A percentile compares a stretch with the other conserved stretches of the same genome.
Conservation (phyloP, 2,329 filamentous ascomycete genomes). For the Dichotomopilus funicola region DNA sequence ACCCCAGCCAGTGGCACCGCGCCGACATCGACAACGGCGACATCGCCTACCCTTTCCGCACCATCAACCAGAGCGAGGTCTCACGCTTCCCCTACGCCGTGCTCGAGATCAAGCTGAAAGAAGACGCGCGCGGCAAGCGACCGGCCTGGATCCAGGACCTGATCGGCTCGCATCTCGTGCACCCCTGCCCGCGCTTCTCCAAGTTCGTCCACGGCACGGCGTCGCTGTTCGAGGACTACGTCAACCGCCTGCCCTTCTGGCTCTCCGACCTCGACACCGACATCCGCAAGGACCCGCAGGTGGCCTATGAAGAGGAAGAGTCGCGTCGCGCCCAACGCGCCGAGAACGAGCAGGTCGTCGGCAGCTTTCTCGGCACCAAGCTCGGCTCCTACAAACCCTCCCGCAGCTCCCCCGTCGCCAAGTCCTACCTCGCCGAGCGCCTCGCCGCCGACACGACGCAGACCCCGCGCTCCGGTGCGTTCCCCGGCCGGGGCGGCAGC, state of each 20-base stretch:
- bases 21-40: slow-evolving; percentile 76
- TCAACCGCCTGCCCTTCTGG: slow-evolving; percentile 97
- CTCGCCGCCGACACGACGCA: slow-evolving; percentile 41
- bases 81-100: slow-evolving; percentile 85
- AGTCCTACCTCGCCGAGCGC: slow-evolving; percentile 55
- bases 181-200: slow-evolving; percentile 83
- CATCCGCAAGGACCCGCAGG: slow-evolving; percentile 86
- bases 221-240: slow-evolving; percentile 86
- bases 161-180: slow-evolving; percentile 87
- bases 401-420: slow-evolving; percentile 60
- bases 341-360: slow-evolving; percentile 83
- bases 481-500: slow-evolving; percentile 18
- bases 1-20: slow-evolving; percentile 85
- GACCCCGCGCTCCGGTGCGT: slow-evolving; percentile 10
- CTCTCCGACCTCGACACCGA: slow-evolving; percentile 84
- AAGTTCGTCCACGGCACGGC: slow-evolving; percentile 96
- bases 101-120: slow-evolving; percentile 84
- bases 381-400: slow-evolving; percentile 51
- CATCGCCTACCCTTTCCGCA: slow-evolving; percentile 81
- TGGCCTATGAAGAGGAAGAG: slow-evolving; percentile 87
- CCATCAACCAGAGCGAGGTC: slow-evolving; percentile 85
- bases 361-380: slow-evolving; percentile 68
- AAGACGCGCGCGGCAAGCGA: slow-evolving; percentile 56
- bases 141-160: slow-evolving; percentile 86
- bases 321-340: slow-evolving; percentile 72